A percentile compares a stretch with the other conserved stretches of the same genome.
phyloP scores from a whole-genome alignment of 2,329 filamentous ascomycete species.

The Clarireedia paspali region DNA sequence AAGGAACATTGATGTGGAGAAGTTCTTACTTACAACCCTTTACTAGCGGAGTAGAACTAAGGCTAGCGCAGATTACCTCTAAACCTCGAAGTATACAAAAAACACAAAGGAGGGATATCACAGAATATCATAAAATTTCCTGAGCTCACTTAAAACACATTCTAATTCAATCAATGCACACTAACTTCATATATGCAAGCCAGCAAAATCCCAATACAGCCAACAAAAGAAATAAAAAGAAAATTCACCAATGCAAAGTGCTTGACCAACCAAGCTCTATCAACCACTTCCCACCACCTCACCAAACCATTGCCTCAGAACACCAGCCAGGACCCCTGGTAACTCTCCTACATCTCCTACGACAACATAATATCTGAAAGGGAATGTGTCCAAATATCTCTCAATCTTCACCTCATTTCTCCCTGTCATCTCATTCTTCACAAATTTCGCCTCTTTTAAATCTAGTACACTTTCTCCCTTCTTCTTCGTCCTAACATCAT shows the following conservation, averaged over 20 bases:
- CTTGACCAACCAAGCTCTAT: background rate
- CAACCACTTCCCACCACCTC: slow-evolving; percentile 39
- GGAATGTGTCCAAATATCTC: slow-evolving; percentile 90
- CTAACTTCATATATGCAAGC: background rate
- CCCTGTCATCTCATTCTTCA: slow-evolving; percentile 49
- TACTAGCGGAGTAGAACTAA: too few relatives aligned
- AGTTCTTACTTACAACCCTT: too few relatives aligned
- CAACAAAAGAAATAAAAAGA: background rate
- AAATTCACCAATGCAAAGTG: background rate
- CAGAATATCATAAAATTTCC: too few relatives aligned
- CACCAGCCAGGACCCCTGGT: slow-evolving; percentile 76
- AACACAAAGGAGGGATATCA: too few relatives aligned
- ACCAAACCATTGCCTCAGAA: slow-evolving; percentile 94
- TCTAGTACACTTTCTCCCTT: slow-evolving; percentile 69
- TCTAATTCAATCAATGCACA: background rate
- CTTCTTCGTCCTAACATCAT: slow-evolving; percentile 48
- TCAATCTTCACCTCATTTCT: slow-evolving; percentile 69
- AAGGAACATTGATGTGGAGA: too few relatives aligned
- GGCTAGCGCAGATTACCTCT: too few relatives aligned
- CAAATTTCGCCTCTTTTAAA: slow-evolving; percentile 79
- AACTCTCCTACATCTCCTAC: slow-evolving; percentile 88
- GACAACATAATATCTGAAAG: slow-evolving; percentile 94
- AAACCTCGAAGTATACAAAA: too few relatives aligned
- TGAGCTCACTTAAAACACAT: background rate
- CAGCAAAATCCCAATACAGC: background rate